phyloP scores from a whole-genome alignment of 257 asterid species.

The Nicotiana undulata region DNA sequence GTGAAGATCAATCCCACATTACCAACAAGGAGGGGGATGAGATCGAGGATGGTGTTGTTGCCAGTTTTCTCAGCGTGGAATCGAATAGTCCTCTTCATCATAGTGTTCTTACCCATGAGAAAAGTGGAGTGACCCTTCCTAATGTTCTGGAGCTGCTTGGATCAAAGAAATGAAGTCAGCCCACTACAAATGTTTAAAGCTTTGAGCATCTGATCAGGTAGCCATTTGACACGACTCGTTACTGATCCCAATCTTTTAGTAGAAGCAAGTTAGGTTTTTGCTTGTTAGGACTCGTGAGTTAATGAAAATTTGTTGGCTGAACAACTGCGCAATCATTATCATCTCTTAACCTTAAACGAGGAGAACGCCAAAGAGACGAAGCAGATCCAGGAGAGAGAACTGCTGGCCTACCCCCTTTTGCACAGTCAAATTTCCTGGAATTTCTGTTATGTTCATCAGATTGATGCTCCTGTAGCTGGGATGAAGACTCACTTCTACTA shows the following conservation, averaged over 20 bases:
- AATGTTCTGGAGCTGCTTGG: too few relatives aligned
- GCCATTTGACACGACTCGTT: neutral
- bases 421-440: constrained; percentile 34
- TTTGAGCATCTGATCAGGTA: neutral
- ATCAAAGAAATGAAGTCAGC: neutral
- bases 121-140: too few relatives aligned
- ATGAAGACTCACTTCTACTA: constrained; percentile 40
- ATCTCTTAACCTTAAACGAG: constrained; percentile 68
- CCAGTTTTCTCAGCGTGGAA: constrained; percentile 74
- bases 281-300: constrained; percentile 7
- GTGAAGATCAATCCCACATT: constrained; percentile 88
- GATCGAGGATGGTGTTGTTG: constrained; percentile 40
- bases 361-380: constrained; percentile 55
- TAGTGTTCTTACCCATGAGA: constrained; percentile 23
- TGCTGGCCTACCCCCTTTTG: constrained; percentile 24
- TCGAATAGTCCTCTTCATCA: constrained; percentile 76
- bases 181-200: neutral
- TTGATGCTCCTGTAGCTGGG: constrained; percentile 32
- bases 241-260: neutral
- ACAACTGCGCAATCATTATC: constrained; percentile 18
- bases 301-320: neutral
- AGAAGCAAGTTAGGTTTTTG: constrained; percentile 13
- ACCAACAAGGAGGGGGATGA: constrained; percentile 78
- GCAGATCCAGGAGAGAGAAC: constrained; percentile 55
- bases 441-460: constrained; percentile 24